Conservation (phyloP, 345 rosid genomes). For the Brassica incana region DNA sequence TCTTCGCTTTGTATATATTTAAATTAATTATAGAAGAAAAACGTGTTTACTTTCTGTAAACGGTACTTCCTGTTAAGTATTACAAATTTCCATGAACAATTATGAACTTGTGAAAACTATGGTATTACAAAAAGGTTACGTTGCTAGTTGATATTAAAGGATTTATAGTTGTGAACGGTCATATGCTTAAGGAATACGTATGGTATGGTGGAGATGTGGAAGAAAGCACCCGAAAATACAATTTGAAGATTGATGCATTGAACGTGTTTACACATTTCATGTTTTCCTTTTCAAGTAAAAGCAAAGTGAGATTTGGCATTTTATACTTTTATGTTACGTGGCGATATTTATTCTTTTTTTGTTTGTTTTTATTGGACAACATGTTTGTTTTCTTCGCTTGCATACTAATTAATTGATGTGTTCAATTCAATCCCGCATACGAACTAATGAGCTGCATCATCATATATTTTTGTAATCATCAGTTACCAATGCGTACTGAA, state of each 20-base stretch:
- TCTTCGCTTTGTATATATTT: background rate
- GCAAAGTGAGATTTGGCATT: slow-evolving; percentile 25
- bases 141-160: slow-evolving; percentile 7
- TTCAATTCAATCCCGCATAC: background rate
- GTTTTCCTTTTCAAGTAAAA: slow-evolving; percentile 27
- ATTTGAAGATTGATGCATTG: slow-evolving; percentile 29
- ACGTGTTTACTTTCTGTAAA: background rate
- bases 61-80: background rate
- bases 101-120: background rate
- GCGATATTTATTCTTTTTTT: slow-evolving; percentile 14
- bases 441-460: background rate
- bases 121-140: background rate
- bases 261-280: slow-evolving; percentile 25
- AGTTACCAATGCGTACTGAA: slow-evolving; percentile 3
- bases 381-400: slow-evolving; percentile 13
- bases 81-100: background rate
- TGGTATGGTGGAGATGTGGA: slow-evolving; percentile 24
- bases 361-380: slow-evolving; percentile 12
- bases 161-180: slow-evolving; percentile 21
- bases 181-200: slow-evolving; percentile 30
- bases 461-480: background rate
- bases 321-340: slow-evolving; percentile 31
- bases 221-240: slow-evolving; percentile 23
- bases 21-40: background rate
- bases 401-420: background rate